Evolutionary conservation across 176 grass and related monocot genomes (phyloP).

Genomic region (Elaeis guineensis): DNA sequence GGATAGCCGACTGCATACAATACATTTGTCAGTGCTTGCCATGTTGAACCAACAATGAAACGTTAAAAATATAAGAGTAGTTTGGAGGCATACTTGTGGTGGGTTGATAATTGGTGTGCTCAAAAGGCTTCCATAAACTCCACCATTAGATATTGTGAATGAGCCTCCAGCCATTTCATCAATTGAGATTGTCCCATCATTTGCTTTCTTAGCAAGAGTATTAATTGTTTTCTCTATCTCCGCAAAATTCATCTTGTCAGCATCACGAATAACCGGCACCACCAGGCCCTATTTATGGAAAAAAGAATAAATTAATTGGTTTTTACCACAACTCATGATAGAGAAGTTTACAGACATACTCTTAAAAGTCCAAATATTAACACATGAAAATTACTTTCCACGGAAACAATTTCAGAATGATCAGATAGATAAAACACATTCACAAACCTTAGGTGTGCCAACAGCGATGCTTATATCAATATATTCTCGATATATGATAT

Average conservation of each 20-base stretch:
- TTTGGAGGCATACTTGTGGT: constrained; percentile 39
- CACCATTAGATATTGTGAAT: constrained; percentile 85
- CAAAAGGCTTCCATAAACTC: constrained; percentile 78
- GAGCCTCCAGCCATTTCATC: constrained; percentile 89
- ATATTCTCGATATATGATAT: constrained; percentile 94
- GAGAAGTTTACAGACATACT: no score
- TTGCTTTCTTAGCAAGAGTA: constrained; percentile 71
- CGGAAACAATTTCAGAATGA: no score
- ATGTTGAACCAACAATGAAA: no score
- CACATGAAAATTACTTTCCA: no score
- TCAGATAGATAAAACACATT: not conserved
- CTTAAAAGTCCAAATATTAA: no score
- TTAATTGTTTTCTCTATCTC: constrained; percentile 82
- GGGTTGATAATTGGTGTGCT: constrained; percentile 87
- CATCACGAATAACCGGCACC: constrained; percentile 68
- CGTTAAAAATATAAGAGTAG: no score
- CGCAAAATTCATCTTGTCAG: constrained; percentile 72
- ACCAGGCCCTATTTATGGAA: constrained; percentile 46
- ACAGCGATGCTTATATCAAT: constrained; percentile 86
- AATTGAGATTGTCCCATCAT: constrained; percentile 66
- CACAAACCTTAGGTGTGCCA: constrained; percentile 72
- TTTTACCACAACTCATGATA: not conserved
- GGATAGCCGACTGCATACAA: constrained; percentile 62
- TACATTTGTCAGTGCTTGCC: not conserved
- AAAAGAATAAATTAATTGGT: no score